Percentiles rank a stretch among this genome's conserved stretches.
phyloP scores from a whole-genome alignment of 305 asterid genomes.

The Salvia sclarea region DNA sequence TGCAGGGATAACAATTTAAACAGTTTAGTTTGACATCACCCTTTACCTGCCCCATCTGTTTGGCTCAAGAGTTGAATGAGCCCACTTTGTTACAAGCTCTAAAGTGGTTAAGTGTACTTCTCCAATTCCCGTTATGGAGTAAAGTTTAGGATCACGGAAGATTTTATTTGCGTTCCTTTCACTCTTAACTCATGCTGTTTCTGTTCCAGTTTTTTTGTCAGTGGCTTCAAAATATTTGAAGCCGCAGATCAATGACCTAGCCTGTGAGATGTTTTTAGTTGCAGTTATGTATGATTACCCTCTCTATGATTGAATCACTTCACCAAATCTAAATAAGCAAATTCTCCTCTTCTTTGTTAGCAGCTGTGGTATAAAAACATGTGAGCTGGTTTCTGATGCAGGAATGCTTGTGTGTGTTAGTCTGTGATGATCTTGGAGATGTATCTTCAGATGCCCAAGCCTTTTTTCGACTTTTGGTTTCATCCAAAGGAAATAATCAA shows the following conservation, averaged over 20 bases:
- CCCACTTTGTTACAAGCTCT: conserved; percentile 7
- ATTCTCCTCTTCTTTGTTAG: conserved; percentile 20
- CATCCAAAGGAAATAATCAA: conserved; percentile 50
- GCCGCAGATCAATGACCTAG: conserved; percentile 5
- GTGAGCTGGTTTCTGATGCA: conserved; percentile 45
- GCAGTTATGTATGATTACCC: conserved; percentile 11
- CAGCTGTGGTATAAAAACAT: conserved; percentile 21
- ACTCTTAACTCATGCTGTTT: not conserved
- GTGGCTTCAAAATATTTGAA: not conserved
- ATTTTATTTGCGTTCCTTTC: not conserved
- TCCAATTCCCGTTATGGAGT: not conserved
- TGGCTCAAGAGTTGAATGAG: not conserved
- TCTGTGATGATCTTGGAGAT: conserved; percentile 79
- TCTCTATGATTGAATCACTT: conserved; percentile 2
- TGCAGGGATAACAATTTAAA: not conserved
- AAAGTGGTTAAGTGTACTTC: not conserved
- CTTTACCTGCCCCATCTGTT: conserved; percentile 7
- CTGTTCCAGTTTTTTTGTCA: not conserved
- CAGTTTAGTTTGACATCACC: conserved; percentile 14
- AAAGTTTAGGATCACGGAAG: not conserved
- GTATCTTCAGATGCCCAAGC: conserved; percentile 71
- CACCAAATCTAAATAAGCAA: conserved; percentile 23
- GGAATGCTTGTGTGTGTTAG: conserved; percentile 80
- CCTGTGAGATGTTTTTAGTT: conserved; percentile 18
- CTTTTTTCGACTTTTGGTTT: conserved; percentile 48